These are phyloP conservation scores for Beauveria asiatica DNA, from an alignment of 2,329 filamentous ascomycete genomes.

Conservation along the genomic window DNA sequence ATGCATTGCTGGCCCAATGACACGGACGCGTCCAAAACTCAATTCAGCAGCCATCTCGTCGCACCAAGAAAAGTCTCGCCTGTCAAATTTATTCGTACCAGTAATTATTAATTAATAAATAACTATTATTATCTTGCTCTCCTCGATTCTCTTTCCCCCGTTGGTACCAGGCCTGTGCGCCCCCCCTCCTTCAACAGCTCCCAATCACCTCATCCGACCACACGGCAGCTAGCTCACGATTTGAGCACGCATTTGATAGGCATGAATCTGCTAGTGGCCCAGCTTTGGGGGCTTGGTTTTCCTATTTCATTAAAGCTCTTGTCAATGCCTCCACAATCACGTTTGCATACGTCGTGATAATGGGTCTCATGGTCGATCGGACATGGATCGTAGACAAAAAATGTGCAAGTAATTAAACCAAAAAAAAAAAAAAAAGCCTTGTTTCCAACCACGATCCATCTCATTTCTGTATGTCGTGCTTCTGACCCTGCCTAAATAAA, in stretches of 20 bases:
- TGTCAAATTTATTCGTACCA: neutral
- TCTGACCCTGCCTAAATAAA: neutral
- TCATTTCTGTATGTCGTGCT: neutral
- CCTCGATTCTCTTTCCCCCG: neutral
- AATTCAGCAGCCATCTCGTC: neutral
- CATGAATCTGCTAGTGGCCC: neutral
- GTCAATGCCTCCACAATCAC: neutral
- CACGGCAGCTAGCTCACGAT: neutral
- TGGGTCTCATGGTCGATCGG: neutral
- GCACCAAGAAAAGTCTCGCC: neutral
- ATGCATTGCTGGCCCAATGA: neutral
- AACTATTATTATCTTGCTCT: neutral
- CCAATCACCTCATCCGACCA: neutral
- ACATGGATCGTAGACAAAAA: neutral
- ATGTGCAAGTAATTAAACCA: conserved; percentile 1
- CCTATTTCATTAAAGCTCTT: neutral
- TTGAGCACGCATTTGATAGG: neutral
- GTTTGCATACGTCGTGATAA: neutral
- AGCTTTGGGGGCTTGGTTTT: neutral
- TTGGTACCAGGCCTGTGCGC: neutral
- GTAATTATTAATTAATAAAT: too few relatives aligned
- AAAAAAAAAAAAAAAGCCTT: neutral
- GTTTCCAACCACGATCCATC: neutral
- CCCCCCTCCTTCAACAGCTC: neutral
- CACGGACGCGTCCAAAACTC: neutral